Percentiles rank a stretch among this genome's conserved stretches.
Evolutionary conservation across 2,329 filamentous ascomycete species (phyloP).

Genomic region (Penicillium sp.): DNA sequence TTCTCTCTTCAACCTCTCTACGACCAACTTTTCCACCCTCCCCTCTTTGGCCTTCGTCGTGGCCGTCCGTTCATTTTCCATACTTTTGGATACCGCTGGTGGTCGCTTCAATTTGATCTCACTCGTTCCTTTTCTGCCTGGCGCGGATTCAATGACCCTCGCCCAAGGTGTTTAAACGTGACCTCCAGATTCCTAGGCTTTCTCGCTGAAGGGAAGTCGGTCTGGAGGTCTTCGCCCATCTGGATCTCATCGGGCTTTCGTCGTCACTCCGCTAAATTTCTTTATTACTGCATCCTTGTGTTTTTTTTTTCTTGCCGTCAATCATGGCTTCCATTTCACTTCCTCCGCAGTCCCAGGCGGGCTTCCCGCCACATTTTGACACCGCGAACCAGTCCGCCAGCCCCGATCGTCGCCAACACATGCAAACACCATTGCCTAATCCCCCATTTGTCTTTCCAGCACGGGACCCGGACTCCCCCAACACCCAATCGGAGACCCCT

Average conservation of each 20-base stretch:
- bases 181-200: constrained; percentile 28
- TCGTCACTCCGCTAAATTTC: constrained; percentile 10
- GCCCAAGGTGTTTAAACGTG: constrained; percentile 18
- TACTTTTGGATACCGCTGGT: constrained; percentile 5
- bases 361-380: constrained; percentile 32
- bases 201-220: constrained; percentile 24
- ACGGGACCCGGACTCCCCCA: constrained; percentile 40
- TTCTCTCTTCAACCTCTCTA: constrained; percentile 16
- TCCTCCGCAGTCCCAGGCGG: constrained; percentile 30
- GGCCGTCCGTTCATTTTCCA: constrained; percentile 27
- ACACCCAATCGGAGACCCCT: constrained; percentile 45
- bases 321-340: constrained; percentile 42
- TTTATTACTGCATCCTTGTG: constrained; percentile 9
- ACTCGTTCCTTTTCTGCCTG: constrained; percentile 22
- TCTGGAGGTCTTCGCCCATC: constrained; percentile 29
- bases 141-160: constrained; percentile 29
- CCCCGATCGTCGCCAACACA: constrained; percentile 29
- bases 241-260: constrained; percentile 17
- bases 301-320: constrained; percentile 1
- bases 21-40: constrained; percentile 17
- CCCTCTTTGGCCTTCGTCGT: constrained; percentile 27
- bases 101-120: constrained; percentile 7
- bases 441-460: constrained; percentile 66
- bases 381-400: constrained; percentile 17
- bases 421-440: constrained; percentile 51